These are phyloP conservation scores for Penicillium daleae DNA, from an alignment of 495 filamentous ascomycete genomes.

Conservation along the genomic window DNA sequence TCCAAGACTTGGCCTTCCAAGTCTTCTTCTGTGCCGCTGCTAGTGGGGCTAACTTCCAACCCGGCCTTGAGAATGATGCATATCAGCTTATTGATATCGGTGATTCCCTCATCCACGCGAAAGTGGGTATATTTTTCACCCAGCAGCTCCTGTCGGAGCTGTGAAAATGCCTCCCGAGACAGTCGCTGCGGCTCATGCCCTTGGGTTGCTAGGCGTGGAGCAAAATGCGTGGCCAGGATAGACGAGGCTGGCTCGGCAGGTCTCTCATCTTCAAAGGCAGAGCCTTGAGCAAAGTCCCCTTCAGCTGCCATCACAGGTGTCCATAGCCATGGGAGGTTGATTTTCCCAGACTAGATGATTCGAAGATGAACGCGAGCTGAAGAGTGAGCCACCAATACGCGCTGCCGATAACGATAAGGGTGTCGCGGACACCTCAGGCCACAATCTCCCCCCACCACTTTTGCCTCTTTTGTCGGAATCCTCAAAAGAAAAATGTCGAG, in stretches of 20 bases:
- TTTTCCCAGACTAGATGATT: background rate
- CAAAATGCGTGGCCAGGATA: constrained; percentile 70
- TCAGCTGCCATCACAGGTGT: constrained; percentile 32
- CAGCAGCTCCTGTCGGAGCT: constrained; percentile 68
- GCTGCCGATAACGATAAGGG: constrained; percentile 7
- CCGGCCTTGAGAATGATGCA: constrained; percentile 82
- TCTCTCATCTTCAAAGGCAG: constrained; percentile 25
- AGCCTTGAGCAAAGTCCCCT: constrained; percentile 24
- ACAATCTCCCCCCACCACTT: constrained; percentile 15
- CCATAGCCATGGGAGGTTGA: constrained; percentile 18
- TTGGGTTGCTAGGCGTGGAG: constrained; percentile 47
- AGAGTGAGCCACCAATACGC: constrained; percentile 6
- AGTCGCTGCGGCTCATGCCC: constrained; percentile 44
- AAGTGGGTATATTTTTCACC: constrained; percentile 45
- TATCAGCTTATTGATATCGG: constrained; percentile 80
- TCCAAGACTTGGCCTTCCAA: constrained; percentile 62
- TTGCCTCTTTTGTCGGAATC: background rate
- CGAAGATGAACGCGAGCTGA: constrained; percentile 1
- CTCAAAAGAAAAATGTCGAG: background rate
- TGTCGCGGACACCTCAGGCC: constrained; percentile 34
- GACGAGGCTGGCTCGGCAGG: constrained; percentile 60
- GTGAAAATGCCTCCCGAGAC: constrained; percentile 60
- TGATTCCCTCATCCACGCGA: constrained; percentile 63
- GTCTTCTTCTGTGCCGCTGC: constrained; percentile 55
- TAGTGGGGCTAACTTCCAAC: constrained; percentile 62